Conservation (phyloP, 2,329 filamentous ascomycete species). For the Neopestalotiopsis clavispora region DNA sequence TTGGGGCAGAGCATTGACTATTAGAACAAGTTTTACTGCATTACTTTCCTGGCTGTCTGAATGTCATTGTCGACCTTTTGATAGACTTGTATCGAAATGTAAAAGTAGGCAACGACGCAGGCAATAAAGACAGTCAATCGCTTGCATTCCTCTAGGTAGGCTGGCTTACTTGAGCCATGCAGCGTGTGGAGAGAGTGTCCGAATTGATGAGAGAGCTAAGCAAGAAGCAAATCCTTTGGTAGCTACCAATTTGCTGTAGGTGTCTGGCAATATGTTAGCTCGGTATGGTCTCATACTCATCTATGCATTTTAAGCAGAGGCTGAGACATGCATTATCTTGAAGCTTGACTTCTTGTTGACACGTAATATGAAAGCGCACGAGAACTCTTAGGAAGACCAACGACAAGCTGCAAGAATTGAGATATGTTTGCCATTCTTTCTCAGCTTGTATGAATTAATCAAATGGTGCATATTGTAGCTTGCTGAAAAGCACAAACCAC, state of each 20-base stretch:
- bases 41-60: background rate
- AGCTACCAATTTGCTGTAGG: too few species aligned
- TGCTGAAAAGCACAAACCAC: too few species aligned
- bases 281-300: background rate
- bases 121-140: background rate
- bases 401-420: background rate
- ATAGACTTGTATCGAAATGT: background rate
- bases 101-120: background rate
- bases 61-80: background rate
- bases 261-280: too few species aligned
- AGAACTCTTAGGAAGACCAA: background rate
- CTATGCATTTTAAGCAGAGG: too few species aligned
- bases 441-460: background rate
- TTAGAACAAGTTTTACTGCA: background rate
- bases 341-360: background rate
- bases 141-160: background rate
- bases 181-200: background rate
- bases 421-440: background rate
- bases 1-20: background rate
- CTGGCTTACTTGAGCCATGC: background rate
- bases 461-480: too few species aligned
- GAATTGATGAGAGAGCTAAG: background rate
- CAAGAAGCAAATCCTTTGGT: background rate
- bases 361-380: background rate
- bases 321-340: background rate